Percentiles rank a stretch among this genome's conserved stretches.
Conservation (phyloP, 1,139 yeast genomes). For the Protomyces inouyei region DNA sequence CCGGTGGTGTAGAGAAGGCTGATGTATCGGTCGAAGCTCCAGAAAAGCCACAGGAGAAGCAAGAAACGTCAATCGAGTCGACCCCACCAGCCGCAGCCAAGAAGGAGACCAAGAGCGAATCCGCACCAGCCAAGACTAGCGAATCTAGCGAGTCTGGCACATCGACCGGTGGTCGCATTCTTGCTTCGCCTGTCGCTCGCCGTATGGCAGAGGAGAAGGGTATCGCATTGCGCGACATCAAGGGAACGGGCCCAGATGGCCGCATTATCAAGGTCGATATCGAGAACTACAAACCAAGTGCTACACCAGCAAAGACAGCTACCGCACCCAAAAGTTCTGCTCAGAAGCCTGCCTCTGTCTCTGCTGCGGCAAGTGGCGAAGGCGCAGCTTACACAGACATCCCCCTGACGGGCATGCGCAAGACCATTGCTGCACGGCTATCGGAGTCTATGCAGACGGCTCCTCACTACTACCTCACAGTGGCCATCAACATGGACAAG, state of each 20-base stretch:
- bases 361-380: constrained; percentile 52
- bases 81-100: constrained; percentile 33
- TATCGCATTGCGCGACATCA: constrained; percentile 71
- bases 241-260: constrained; percentile 93
- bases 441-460: constrained; percentile 76
- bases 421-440: constrained; percentile 85
- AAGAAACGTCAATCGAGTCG: constrained; percentile 18
- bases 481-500: constrained; percentile 80
- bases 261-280: constrained; percentile 89
- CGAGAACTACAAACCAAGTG: constrained; percentile 54
- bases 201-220: constrained; percentile 90
- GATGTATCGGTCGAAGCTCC: constrained; percentile 19
- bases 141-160: constrained; percentile 32
- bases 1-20: constrained; percentile 39
- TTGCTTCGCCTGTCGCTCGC: constrained; percentile 95
- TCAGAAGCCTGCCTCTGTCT: constrained; percentile 44
- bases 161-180: constrained; percentile 51
- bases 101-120: constrained; percentile 27
- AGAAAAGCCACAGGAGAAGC: constrained; percentile 26
- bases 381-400: constrained; percentile 67
- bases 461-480: constrained; percentile 89
- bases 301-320: constrained; percentile 31
- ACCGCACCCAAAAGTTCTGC: constrained; percentile 5
- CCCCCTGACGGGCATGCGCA: constrained; percentile 88
- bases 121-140: background rate